Evolutionary conservation across 2,329 filamentous ascomycete genomes (phyloP).

Genomic region (Epichloe amarillans): DNA sequence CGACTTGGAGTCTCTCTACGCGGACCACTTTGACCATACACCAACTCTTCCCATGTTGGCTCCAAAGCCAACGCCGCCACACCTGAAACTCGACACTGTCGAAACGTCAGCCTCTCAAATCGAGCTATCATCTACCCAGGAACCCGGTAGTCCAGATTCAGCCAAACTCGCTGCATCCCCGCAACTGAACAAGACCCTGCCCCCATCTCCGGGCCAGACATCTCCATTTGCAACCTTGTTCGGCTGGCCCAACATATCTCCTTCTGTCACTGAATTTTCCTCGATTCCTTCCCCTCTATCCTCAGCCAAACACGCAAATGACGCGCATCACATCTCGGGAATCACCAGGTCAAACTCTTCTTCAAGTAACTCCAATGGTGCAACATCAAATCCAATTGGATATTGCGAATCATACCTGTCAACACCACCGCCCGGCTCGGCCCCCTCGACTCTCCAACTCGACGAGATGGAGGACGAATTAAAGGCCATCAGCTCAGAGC

Average conservation of each 20-base stretch:
- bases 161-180: conserved; percentile 17
- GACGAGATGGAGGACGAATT: conserved; percentile 91
- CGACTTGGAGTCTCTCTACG: conserved; percentile 12
- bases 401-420: conserved; percentile 40
- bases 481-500: conserved; percentile 81
- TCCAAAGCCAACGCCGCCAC: conserved; percentile 37
- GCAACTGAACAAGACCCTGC: conserved; percentile 39
- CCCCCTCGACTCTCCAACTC: conserved; percentile 40
- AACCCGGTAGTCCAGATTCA: conserved; percentile 16
- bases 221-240: conserved; percentile 39
- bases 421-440: conserved; percentile 29
- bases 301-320: conserved; percentile 25
- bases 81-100: conserved; percentile 35
- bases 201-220: conserved; percentile 36
- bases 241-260: conserved; percentile 35
- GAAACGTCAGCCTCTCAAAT: conserved; percentile 18
- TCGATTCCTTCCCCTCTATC: conserved; percentile 41
- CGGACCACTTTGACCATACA: conserved; percentile 25
- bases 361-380: conserved; percentile 24
- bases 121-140: conserved; percentile 12
- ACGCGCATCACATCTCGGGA: conserved; percentile 12
- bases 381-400: conserved; percentile 29
- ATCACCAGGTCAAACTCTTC: conserved; percentile 1
- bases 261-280: conserved; percentile 36
- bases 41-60: conserved; percentile 34